phyloP scores from a whole-genome alignment of 345 rosid species.

The Psidium friedrichsthalianum region DNA sequence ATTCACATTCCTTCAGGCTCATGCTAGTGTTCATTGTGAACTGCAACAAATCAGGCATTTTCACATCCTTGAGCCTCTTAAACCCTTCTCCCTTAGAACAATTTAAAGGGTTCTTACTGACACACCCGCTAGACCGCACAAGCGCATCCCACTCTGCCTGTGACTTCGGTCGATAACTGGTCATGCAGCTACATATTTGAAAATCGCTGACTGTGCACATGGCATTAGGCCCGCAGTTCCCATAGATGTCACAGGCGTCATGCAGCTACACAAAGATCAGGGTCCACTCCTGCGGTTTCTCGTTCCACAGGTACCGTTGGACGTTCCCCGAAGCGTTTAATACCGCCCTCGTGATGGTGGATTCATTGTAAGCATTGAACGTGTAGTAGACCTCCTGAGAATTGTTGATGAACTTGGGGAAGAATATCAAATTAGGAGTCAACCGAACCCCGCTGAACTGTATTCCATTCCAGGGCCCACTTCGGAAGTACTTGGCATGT shows the following conservation, averaged over 20 bases:
- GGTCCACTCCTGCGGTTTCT: not conserved
- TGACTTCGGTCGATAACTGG: conserved; percentile 15
- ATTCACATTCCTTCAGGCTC: not conserved
- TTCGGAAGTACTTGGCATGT: not conserved
- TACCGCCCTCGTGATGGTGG: not conserved
- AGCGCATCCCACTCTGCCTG: conserved; percentile 3
- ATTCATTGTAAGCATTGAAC: not conserved
- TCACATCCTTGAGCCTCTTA: not conserved
- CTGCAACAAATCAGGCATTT: conserved; percentile 9
- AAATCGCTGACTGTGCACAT: not conserved
- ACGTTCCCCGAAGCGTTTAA: not conserved
- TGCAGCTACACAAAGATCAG: not conserved
- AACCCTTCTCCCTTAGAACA: conserved; percentile 5
- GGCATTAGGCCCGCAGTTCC: not conserved
- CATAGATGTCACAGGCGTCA: conserved; percentile 3
- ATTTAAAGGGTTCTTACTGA: conserved; percentile 1
- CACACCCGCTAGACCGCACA: conserved; percentile 15
- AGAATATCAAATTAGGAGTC: not conserved
- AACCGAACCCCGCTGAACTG: not conserved
- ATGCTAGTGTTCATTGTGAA: not conserved
- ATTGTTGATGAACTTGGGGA: not conserved
- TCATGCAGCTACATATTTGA: conserved; percentile 8
- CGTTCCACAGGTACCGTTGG: not conserved
- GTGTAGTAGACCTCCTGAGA: not conserved
- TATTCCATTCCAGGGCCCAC: not conserved